A percentile compares a stretch with the other conserved stretches of the same genome.
Conservation (phyloP, 306 rosid genomes). For the Malus orientalis region DNA sequence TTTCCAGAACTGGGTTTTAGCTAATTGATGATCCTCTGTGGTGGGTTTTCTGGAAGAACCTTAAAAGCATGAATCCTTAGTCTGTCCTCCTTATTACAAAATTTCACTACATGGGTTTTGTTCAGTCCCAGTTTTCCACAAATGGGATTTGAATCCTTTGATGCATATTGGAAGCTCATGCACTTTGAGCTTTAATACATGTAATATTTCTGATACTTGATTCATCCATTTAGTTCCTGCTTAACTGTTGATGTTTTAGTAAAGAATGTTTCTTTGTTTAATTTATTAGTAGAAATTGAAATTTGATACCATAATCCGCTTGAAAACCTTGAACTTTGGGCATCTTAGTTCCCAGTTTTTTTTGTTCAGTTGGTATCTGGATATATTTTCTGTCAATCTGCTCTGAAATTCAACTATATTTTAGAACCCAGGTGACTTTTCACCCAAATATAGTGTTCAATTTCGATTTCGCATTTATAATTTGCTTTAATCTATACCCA, state of each 20-base stretch:
- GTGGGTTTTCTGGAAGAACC: not conserved
- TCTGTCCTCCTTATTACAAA: not conserved
- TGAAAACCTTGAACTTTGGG: not conserved
- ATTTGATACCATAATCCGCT: not conserved
- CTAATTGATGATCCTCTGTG: not conserved
- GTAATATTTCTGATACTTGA: not conserved
- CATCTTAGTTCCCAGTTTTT: not conserved
- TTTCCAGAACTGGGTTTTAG: not conserved
- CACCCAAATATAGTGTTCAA: not conserved
- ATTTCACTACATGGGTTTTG: slow-evolving; percentile 4
- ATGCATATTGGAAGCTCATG: not conserved
- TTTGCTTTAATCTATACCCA: not conserved
- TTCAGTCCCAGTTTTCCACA: not conserved
- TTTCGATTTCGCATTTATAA: not conserved
- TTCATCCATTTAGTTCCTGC: not conserved
- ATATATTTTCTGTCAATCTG: not conserved
- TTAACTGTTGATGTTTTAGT: not conserved
- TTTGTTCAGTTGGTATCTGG: not conserved
- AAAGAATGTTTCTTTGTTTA: not conserved
- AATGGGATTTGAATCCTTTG: slow-evolving; percentile 9
- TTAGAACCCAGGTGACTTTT: not conserved
- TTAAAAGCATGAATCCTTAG: not conserved
- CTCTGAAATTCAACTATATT: not conserved
- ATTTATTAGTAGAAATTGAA: not conserved
- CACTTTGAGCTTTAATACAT: slow-evolving; percentile 12